Conservation (phyloP, 768 basidiomycete genomes). For the Naganishia vaughanmartiniae region DNA sequence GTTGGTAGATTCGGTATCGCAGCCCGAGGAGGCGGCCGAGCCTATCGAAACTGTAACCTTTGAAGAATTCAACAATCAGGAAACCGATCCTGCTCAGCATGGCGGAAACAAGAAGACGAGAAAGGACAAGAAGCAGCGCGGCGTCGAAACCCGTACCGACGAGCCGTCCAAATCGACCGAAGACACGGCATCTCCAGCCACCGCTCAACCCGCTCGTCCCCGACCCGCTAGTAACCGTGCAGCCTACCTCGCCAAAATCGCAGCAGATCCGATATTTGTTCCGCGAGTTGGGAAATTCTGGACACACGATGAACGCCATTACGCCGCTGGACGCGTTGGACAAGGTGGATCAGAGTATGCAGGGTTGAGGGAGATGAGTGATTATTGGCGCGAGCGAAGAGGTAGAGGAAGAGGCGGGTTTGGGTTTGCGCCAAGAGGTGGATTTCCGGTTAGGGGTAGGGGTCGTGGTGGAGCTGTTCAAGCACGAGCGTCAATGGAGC, state of each 20-base stretch:
- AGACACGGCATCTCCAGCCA: neutral
- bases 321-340: conserved; percentile 39
- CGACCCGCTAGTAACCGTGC: conserved; percentile 58
- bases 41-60: conserved; percentile 16
- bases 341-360: conserved; percentile 35
- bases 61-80: conserved; percentile 14
- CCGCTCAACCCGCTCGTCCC: conserved; percentile 10
- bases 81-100: neutral
- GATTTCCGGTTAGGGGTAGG: conserved; percentile 31
- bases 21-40: neutral
- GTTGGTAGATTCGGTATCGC: neutral
- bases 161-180: neutral
- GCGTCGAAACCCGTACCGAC: neutral
- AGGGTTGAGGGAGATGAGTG: conserved; percentile 45
- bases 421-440: conserved; percentile 43
- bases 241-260: conserved; percentile 77
- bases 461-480: conserved; percentile 19
- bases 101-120: conserved; percentile 4
- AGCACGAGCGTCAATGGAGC: neutral
- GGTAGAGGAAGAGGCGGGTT: conserved; percentile 59
- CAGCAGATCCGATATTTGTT: conserved; percentile 80
- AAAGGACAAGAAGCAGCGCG: conserved; percentile 7
- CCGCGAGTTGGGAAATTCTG: conserved; percentile 90
- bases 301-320: conserved; percentile 87
- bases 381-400: conserved; percentile 62